Conservation (phyloP, 2,329 filamentous ascomycete species). For the Ceratocystis eucalypticola region DNA sequence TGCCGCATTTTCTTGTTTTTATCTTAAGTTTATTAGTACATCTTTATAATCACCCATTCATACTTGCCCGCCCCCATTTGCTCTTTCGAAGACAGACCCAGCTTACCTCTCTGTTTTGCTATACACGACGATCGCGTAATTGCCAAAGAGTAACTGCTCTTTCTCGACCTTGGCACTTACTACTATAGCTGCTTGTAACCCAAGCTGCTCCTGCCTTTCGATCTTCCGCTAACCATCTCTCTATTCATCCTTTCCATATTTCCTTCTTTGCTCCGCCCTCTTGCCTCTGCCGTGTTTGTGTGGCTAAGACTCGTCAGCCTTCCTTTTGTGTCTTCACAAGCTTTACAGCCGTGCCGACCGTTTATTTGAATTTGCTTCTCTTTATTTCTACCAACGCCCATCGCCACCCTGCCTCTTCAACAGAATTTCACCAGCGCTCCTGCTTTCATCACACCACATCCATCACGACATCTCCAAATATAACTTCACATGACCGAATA, state of each 20-base stretch:
- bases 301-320: background rate
- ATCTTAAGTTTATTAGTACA: background rate
- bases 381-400: background rate
- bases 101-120: background rate
- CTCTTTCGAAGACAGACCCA: background rate
- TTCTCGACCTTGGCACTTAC: background rate
- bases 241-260: constrained; percentile 3
- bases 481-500: constrained; percentile 13
- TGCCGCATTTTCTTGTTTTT: background rate
- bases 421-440: no score
- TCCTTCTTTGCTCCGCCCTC: constrained; percentile 7
- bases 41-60: constrained; percentile 1
- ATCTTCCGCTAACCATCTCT: background rate
- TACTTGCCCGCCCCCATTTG: background rate
- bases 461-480: background rate
- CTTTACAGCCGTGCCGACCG: background rate
- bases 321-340: background rate
- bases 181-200: background rate
- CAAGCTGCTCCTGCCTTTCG: background rate
- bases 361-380: background rate
- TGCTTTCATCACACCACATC: background rate
- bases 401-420: background rate
- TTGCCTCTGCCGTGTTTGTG: background rate
- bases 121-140: background rate
- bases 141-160: background rate